Conservation (phyloP, 2,329 filamentous ascomycete species). For the Rachicladosporium sp. region DNA sequence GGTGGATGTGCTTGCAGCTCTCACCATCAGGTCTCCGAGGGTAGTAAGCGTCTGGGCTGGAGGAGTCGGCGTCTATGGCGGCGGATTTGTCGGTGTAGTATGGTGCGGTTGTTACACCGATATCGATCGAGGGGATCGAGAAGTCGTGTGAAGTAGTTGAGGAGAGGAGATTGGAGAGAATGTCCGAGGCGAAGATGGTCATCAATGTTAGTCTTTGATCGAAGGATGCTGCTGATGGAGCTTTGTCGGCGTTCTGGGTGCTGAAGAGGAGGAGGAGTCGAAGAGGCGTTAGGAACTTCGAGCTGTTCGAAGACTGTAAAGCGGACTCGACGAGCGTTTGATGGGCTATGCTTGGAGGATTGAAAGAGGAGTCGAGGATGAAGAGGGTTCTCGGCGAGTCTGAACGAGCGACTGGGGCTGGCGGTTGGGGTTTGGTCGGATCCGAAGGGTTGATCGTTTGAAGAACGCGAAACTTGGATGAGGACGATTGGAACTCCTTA, state of each 20-base stretch:
- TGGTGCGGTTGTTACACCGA: slow-evolving; percentile 58
- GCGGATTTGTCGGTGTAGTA: slow-evolving; percentile 62
- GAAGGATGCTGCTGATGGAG: slow-evolving; percentile 55
- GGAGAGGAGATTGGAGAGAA: slow-evolving; percentile 19
- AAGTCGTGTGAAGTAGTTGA: neutral
- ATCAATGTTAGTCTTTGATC: slow-evolving; percentile 59
- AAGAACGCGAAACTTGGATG: slow-evolving; percentile 23
- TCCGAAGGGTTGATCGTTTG: slow-evolving; percentile 19
- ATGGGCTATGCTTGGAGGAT: slow-evolving; percentile 51
- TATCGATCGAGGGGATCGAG: slow-evolving; percentile 35
- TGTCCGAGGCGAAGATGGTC: slow-evolving; percentile 51
- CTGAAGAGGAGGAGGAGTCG: slow-evolving; percentile 48
- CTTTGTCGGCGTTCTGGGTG: slow-evolving; percentile 54
- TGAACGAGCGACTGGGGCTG: slow-evolving; percentile 4
- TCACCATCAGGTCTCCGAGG: no score
- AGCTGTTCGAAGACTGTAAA: slow-evolving; percentile 26
- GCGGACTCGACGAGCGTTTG: slow-evolving; percentile 43
- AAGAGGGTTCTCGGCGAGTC: slow-evolving; percentile 36
- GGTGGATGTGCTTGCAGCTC: slow-evolving; percentile 46
- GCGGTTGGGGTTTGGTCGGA: slow-evolving; percentile 8
- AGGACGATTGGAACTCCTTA: slow-evolving; percentile 31
- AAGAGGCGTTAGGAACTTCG: slow-evolving; percentile 25
- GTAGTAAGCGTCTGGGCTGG: slow-evolving; percentile 8
- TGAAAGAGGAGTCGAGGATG: slow-evolving; percentile 55
- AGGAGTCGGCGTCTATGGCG: slow-evolving; percentile 37